Conservation (phyloP, 306 rosid species). For the Prunus davidiana region DNA sequence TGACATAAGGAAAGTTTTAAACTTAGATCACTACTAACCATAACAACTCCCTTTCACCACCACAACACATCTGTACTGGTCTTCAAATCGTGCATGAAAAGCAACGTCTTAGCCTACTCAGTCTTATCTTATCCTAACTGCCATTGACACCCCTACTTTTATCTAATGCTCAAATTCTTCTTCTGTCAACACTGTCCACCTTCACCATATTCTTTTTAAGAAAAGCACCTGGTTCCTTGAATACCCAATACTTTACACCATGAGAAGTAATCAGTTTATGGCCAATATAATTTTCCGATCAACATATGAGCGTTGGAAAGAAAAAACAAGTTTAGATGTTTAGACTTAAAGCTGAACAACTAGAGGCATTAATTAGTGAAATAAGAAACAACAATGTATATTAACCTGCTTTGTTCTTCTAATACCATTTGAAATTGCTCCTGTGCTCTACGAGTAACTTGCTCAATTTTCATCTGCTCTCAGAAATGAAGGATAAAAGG, state of each 20-base stretch:
- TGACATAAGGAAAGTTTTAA: too few relatives aligned
- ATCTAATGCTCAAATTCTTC: not conserved
- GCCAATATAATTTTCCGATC: not conserved
- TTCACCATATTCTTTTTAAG: not conserved
- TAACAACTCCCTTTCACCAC: too few relatives aligned
- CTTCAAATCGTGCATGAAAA: too few relatives aligned
- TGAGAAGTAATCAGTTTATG: not conserved
- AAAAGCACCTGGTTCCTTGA: not conserved
- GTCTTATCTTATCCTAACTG: too few relatives aligned
- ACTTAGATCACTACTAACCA: too few relatives aligned
- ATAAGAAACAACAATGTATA: not conserved
- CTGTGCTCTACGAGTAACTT: constrained; percentile 92
- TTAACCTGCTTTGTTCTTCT: constrained; percentile 91
- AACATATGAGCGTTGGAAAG: not conserved
- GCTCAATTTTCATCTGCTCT: constrained; percentile 80
- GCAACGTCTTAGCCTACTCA: too few relatives aligned
- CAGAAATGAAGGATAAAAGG: constrained; percentile 12
- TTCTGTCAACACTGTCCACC: too few relatives aligned
- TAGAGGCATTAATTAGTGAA: not conserved
- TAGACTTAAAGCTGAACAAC: not conserved
- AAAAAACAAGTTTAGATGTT: not conserved
- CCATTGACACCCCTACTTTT: too few relatives aligned
- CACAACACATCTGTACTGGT: too few relatives aligned
- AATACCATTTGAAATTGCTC: constrained; percentile 93
- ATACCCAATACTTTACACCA: not conserved